Evolutionary conservation across 257 asterid genomes (phyloP), one percentile per base, ranked within the genome.

Genomic region (Lavandula angustifolia): DNA sequence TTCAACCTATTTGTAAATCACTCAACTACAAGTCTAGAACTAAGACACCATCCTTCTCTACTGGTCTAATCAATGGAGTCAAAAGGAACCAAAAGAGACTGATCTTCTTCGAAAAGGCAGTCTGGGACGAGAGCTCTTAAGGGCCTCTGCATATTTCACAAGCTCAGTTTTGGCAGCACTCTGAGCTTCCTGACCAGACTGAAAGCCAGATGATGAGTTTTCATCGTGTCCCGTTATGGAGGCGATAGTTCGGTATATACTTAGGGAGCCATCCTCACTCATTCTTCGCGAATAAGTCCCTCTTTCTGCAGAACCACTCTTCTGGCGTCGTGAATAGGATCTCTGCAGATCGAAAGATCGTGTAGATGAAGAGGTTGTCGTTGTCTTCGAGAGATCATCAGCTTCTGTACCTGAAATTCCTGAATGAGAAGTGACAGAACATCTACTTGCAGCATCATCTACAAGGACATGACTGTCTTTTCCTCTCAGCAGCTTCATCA

Each of bases 141-240:
- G 76, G 37, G 87, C 97, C 61, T 80, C 85, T 0, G 99, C 97
- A 65, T 87, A 90, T 64, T 90, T 90, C 64, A 74, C 76, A 77
- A 94, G 66, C 31, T 90, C 89, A 1, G 67, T 64, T 70, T 76
- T 90, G 8, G 79, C 76, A 29, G 68, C 76, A 72, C 76, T 69
- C 62, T 80, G 77, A 52, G 81, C 76, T 52, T 74, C 80, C 71
- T 63, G 71, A 46, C 68, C 66, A 52, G 71, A 63, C 73, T 34
- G 76, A 64, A 62, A 53, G 6, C 59, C 72, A 13, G 70, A 41
- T 0, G 68, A 9, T 10, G 59, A 58, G 57, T 51, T 52, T 16
- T 66, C 75, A 12, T 37, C 65, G 10, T 66, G 72, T 41, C 71
- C 81, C 2, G 53, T 14, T 33, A 70, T 63, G 1, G 85, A 61